phyloP scores from a whole-genome alignment of 305 asterid species.

The Rubia tinctorum region DNA sequence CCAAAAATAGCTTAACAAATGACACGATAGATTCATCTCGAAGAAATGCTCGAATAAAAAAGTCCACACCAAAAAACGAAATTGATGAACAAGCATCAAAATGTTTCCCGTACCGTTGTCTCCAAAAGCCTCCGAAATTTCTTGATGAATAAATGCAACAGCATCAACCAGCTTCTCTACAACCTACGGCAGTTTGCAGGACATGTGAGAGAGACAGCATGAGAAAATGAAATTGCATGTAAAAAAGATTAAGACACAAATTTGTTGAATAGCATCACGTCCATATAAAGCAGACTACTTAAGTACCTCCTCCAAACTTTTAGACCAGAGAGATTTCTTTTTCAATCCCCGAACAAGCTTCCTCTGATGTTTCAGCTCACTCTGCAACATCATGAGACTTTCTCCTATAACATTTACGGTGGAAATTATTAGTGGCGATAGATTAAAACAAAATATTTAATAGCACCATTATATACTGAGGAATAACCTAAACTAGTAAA shows the following conservation, averaged over 20 bases:
- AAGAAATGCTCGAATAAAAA: too few species aligned
- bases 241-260: not conserved
- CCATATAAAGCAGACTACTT: slow-evolving; percentile 10
- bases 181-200: slow-evolving; percentile 24
- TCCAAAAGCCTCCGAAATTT: slow-evolving; percentile 42
- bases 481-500: not conserved
- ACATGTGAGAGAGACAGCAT: not conserved
- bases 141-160: slow-evolving; percentile 42
- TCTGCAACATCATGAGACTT: slow-evolving; percentile 64
- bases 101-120: slow-evolving; percentile 31
- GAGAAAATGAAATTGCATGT: not conserved
- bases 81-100: not conserved
- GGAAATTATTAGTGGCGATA: not conserved
- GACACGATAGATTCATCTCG: not conserved
- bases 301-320: slow-evolving; percentile 90
- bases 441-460: not conserved
- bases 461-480: not conserved
- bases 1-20: not conserved
- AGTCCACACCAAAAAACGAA: not conserved
- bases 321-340: slow-evolving; percentile 98
- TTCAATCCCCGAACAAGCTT: slow-evolving; percentile 80
- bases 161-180: slow-evolving; percentile 55
- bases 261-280: not conserved
- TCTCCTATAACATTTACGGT: slow-evolving; percentile 48
- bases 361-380: slow-evolving; percentile 93